Evolutionary conservation across 805 yeast species (phyloP), one percentile per base, ranked within the genome.

Genomic region (Metschnikowia dekortorum): DNA sequence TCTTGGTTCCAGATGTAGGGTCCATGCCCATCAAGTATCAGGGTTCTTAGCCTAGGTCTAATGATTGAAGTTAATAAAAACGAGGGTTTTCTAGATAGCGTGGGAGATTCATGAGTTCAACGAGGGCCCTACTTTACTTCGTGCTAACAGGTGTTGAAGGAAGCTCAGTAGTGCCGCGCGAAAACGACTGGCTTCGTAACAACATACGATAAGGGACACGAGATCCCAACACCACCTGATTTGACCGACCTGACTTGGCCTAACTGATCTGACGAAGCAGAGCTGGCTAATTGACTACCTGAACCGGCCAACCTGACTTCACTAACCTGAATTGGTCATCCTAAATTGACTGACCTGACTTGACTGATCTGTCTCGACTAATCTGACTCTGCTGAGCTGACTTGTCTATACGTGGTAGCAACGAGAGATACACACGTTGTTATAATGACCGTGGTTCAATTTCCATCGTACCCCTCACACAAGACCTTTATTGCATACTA

Each of bases 401-500:
- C 22, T 22, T 22, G 22, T 3, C 22, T 22, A 22, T 22, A 22
- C 22, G 22, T 22, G 22, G 22, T 22, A 4, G 22, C 22, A 22
- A 22, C 22, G 22, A 22, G 22, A 22, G 5, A 22, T n/a, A 13
- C 39, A 28, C 18, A 18, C 10, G 28, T 37, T 33, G 6, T n/a
- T 18, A 11, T 11, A 6, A 38, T 35, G 40, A 26, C 33, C n/a
- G 46, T 18, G 41, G 47, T 45, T 41, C 48, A 47, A 14, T 64
- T 78, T 34, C 85, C 85, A 6, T 85, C 80, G 61, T 81, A 73
- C 57, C 69, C 72, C 1, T 62, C 69, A 5, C 57, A 54, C 45
- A 55, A 53, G 8, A 66, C 81, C 4, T 61, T 65, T 22, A 55
- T 83, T 9, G 60, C 76, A 6, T 68, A 80, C 44, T 84, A 74